These are phyloP conservation scores for Castanea mollissima DNA, from an alignment of 306 rosid genomes.

Conservation along the genomic window DNA sequence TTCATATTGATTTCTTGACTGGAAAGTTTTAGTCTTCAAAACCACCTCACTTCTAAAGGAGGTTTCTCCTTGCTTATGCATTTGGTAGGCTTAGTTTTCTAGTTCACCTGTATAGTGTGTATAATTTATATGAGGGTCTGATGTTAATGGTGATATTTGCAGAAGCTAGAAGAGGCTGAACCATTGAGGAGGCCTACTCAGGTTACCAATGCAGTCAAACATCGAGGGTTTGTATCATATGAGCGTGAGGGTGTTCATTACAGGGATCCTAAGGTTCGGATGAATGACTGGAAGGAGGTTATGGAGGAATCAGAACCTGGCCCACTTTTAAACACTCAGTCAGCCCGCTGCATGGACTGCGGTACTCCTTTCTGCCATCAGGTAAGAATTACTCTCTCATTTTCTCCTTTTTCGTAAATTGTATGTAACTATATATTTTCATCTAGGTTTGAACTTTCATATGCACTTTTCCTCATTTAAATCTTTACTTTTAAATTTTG, in stretches of 20 bases:
- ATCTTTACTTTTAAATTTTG: slow-evolving; percentile 15
- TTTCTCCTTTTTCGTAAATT: neutral
- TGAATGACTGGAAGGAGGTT: slow-evolving; percentile 93
- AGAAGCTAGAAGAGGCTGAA: slow-evolving; percentile 41
- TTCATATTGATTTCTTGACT: neutral
- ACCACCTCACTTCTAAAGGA: neutral
- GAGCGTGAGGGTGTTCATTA: slow-evolving; percentile 95
- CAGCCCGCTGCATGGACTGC: slow-evolving; percentile 99
- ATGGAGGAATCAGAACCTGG: slow-evolving; percentile 91
- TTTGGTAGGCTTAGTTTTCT: neutral
- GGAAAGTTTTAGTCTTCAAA: neutral
- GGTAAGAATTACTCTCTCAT: slow-evolving; percentile 32
- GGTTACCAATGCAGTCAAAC: slow-evolving; percentile 73
- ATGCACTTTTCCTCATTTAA: neutral
- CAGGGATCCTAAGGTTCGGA: slow-evolving; percentile 80
- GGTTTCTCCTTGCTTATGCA: neutral
- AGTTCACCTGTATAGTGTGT: neutral
- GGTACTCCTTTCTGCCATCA: slow-evolving; percentile 99
- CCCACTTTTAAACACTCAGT: slow-evolving; percentile 88
- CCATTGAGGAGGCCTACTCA: slow-evolving; percentile 63
- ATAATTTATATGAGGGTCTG: neutral
- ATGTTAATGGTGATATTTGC: slow-evolving; percentile 13
- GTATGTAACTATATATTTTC: too few species aligned
- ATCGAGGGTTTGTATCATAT: slow-evolving; percentile 88
- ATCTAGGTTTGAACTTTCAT: too few species aligned